Evolutionary conservation across 129 eudicot species (phyloP).

Genomic region (Centaurea solstitialis): DNA sequence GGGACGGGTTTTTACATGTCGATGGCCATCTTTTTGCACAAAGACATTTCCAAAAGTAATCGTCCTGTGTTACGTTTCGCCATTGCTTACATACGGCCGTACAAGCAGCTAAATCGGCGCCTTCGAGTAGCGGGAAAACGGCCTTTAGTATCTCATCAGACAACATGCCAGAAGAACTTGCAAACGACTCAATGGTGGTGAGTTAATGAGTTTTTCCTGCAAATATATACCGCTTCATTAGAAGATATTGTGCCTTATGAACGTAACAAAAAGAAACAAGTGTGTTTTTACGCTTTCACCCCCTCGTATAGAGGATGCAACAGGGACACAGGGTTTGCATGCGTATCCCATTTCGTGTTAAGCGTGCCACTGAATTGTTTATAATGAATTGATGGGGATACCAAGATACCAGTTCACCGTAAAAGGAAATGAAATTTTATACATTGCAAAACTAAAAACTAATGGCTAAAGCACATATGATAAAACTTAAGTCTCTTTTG

Average conservation of each 20-base stretch:
- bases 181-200: neutral
- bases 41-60: conserved; percentile 88
- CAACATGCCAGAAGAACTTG: conserved; percentile 35
- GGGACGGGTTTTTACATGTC: conserved; percentile 54
- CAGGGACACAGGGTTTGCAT: too few species aligned
- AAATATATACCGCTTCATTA: conserved; percentile 6
- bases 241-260: neutral
- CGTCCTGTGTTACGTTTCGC: conserved; percentile 74
- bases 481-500: too few species aligned
- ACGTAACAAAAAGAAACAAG: neutral
- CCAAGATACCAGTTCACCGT: too few species aligned
- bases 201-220: conserved; percentile 29
- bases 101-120: conserved; percentile 78
- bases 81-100: conserved; percentile 79
- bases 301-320: neutral
- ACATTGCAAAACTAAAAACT: too few species aligned
- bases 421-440: too few species aligned
- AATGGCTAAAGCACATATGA: too few species aligned
- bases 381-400: too few species aligned
- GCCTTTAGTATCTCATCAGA: conserved; percentile 66
- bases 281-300: neutral
- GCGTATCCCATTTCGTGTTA: too few species aligned
- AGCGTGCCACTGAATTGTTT: too few species aligned
- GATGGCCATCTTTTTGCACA: conserved; percentile 93
- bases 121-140: conserved; percentile 80